Evolutionary conservation across 352 stramenopile species (phyloP), one percentile per base, ranked within the genome.

Genomic region (Globisporangium splendens): DNA sequence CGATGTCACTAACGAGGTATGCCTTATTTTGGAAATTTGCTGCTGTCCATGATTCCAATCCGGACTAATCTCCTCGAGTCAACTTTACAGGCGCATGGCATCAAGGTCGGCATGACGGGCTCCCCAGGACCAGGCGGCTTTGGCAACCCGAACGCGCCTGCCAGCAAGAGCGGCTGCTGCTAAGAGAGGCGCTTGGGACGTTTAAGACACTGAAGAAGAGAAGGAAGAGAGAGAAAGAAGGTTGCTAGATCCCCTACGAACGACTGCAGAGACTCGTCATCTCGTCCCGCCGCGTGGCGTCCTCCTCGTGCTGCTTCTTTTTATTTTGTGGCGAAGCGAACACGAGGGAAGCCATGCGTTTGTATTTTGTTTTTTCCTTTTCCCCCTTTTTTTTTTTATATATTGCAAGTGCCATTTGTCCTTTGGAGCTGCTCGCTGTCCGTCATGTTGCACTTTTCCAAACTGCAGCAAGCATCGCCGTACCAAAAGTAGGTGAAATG

Each of bases 1-100:
- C 56, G 95, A 98, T 67, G 89, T 97, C 46, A 97, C 86, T 33
- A 98, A 98, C 70, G 93, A 98, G 83, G 91, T 91, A 53, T 13
- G 63, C 31, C 24, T 31, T 31, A n/a, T n/a, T 5, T 31, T 5
- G 5, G 2, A 31, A 31, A 31, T 2, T 31, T 31, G 35, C 7
- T 21, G 35, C 31, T 10, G 50, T 56, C 14, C 11, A 8, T 6
- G n/a, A 17, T 33, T 20, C 17, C n/a, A 33, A 35, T 22, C 28
- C 31, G 38, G 3, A 11, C n/a, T n/a, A 54, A 18, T n/a, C 20
- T 17, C 24, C 12, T 5, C 22, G 10, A 42, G 11, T 39, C 5
- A 24, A 13, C 49, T 38, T 48, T 46, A 39, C 47, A 93, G 82
- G 83, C 86, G 61, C 86, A 95, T 70, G 86, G 86, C 35, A 95